phyloP scores from a whole-genome alignment of 2,329 filamentous ascomycete genomes.

The Xylariaceae sp. region DNA sequence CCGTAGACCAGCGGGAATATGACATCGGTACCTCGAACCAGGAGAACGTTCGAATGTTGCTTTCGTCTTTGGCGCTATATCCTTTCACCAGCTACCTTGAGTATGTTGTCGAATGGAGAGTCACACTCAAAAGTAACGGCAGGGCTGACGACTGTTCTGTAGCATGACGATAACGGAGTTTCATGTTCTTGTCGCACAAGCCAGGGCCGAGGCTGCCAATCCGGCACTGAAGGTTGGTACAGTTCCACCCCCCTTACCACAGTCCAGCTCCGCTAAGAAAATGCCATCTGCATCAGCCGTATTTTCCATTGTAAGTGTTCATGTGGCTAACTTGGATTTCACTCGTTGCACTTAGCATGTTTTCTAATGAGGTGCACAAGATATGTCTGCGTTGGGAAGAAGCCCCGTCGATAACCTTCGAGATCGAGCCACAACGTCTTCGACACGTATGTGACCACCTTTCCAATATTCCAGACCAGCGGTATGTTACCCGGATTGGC shows the following conservation, averaged over 20 bases:
- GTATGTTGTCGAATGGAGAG: constrained; percentile 34
- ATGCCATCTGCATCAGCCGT: constrained; percentile 42
- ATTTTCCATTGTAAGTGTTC: constrained; percentile 57
- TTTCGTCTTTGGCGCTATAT: constrained; percentile 55
- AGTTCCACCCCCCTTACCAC: constrained; percentile 14
- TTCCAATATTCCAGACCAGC: too few species aligned
- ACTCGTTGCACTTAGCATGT: background rate
- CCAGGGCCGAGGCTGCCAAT: constrained; percentile 43
- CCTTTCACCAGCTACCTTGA: constrained; percentile 51
- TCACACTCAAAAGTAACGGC: background rate
- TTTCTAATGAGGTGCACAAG: constrained; percentile 34
- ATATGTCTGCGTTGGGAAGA: constrained; percentile 62
- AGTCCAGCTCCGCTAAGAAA: constrained; percentile 11
- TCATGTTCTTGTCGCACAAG: constrained; percentile 53
- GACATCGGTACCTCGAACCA: constrained; percentile 54
- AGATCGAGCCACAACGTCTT: background rate
- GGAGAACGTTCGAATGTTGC: constrained; percentile 52
- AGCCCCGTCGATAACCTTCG: constrained; percentile 38
- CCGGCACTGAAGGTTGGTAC: constrained; percentile 57
- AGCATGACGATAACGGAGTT: constrained; percentile 60
- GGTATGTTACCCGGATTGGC: too few species aligned
- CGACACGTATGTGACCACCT: too few species aligned
- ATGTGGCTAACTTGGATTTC: background rate
- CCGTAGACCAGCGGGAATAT: constrained; percentile 47
- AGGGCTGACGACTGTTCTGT: constrained; percentile 7